A percentile compares a stretch with the other conserved stretches of the same genome.
Evolutionary conservation across 2,329 filamentous ascomycete species (phyloP).

Genomic region (Arthrobotrys pseudoclavata): DNA sequence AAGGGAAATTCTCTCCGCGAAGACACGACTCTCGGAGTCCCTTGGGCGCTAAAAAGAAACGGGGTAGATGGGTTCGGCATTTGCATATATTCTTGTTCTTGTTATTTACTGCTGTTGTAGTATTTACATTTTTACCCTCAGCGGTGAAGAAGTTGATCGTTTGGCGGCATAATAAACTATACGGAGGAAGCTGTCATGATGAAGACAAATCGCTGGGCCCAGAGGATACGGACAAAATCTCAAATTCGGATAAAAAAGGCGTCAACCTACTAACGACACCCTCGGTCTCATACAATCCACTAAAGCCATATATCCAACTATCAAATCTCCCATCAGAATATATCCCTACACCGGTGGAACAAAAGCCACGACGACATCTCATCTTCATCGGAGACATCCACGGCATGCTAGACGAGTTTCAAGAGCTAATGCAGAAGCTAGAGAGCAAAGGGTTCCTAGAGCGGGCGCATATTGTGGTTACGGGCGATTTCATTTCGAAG

Average conservation of each 20-base stretch:
- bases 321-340: constrained; percentile 39
- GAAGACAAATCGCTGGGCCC: constrained; percentile 23
- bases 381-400: constrained; percentile 93
- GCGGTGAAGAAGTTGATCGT: constrained; percentile 46
- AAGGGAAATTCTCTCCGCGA: constrained; percentile 16
- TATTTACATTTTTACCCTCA: constrained; percentile 49
- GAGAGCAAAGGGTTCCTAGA: constrained; percentile 44
- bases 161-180: constrained; percentile 48
- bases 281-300: constrained; percentile 26
- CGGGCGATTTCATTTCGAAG: constrained; percentile 86
- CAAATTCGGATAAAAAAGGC: constrained; percentile 9
- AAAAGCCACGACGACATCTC: constrained; percentile 71
- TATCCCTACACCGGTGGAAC: constrained; percentile 34
- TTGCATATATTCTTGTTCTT: constrained; percentile 35
- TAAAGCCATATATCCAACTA: constrained; percentile 51
- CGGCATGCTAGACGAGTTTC: constrained; percentile 73
- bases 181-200: constrained; percentile 49
- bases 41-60: constrained; percentile 14
- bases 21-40: constrained; percentile 7
- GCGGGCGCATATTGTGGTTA: constrained; percentile 79
- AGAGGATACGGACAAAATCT: not conserved
- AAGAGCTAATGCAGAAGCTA: constrained; percentile 41
- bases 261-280: constrained; percentile 26
- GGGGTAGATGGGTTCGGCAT: constrained; percentile 47
- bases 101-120: constrained; percentile 46